Base-by-base conservation (phyloP, 2,329 filamentous ascomycete genomes). In the Penicillium decumbens region DNA sequence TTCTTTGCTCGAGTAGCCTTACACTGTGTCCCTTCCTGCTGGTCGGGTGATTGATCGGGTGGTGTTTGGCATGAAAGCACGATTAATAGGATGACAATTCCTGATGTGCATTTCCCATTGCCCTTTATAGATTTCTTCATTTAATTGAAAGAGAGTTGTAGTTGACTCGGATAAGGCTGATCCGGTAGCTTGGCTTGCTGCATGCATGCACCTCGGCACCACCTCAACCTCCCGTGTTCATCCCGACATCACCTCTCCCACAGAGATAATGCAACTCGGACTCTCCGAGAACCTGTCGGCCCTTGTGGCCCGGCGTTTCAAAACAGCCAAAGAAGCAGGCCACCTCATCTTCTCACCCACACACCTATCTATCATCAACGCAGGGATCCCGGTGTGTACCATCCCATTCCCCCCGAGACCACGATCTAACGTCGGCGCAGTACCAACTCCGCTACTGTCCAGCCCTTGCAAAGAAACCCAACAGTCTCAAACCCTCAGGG, bases 371-470 rank as follows among this genome's bases (percentile, higher is more conserved):
- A 68, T 74, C 24, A 61, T 61, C 33, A 56, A 62, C 1, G 61
- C 61, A 38, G 67, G 65, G 39, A 58, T 71, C 27, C 62, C 69
- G 9, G 71, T 74, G 64, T 53, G 60, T 48, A 10, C 29, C 35
- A 30, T 15, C 4, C 8, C 3, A n/a, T 33, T 13, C 38, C 35
- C 15, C 39, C 29, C 12, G 15, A 18, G 30, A 10, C 24, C 43
- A 41, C 41, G 4, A 5, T 23, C 49, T 42, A 51, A 52, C 49
- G 23, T 6, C n/a, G 30, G 1, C 27, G 29, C 28, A 77, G 74
- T 75, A 72, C 48, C 74, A 76, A 69, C 64, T 76, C 8, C 71
- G 75, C 50, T 77, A 75, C 51, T 77, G 75, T 49, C 75, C 75
- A 3, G 71, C 74, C 0, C 68, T 77, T n/a, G 67, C 70, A 24